These are phyloP conservation scores for Trichoderma gracile DNA, from an alignment of 2,329 filamentous ascomycete species.

Conservation along the genomic window DNA sequence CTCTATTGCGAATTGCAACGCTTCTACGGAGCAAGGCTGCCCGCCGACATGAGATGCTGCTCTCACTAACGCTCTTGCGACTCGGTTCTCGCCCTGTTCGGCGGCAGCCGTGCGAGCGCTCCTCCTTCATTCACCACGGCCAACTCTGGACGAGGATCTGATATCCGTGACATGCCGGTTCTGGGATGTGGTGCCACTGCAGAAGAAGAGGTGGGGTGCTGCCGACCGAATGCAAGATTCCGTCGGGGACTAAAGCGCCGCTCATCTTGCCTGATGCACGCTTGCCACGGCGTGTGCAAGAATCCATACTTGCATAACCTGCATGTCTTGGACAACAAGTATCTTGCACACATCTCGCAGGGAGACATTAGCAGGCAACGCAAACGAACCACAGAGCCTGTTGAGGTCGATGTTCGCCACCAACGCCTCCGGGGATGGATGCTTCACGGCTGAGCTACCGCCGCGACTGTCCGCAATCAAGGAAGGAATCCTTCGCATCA, in stretches of 20 bases:
- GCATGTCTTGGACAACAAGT: constrained; percentile 1
- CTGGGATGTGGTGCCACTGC: constrained; percentile 26
- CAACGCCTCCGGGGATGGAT: background rate
- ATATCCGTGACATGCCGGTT: constrained; percentile 23
- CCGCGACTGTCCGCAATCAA: background rate
- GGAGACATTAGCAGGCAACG: constrained; percentile 2
- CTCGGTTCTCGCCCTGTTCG: background rate
- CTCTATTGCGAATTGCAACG: constrained; percentile 1
- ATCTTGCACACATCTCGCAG: constrained; percentile 22
- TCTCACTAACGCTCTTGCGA: background rate
- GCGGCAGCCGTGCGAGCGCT: background rate
- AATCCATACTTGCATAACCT: constrained; percentile 23
- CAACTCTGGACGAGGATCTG: constrained; percentile 18
- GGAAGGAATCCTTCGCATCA: background rate
- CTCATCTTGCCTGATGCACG: constrained; percentile 27
- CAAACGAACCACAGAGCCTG: background rate
- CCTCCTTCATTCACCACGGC: background rate
- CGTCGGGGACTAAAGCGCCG: constrained; percentile 30
- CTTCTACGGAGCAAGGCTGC: background rate
- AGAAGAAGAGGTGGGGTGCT: constrained; percentile 25
- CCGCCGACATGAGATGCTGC: background rate
- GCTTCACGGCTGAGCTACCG: background rate
- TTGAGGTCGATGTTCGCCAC: constrained; percentile 7
- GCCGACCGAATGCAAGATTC: constrained; percentile 37
- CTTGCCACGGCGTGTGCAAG: constrained; percentile 24